Percentiles rank a stretch among this genome's conserved stretches.
These are phyloP conservation scores for Lipomyces kockii DNA, from an alignment of 805 yeast genomes.

Conservation along the genomic window DNA sequence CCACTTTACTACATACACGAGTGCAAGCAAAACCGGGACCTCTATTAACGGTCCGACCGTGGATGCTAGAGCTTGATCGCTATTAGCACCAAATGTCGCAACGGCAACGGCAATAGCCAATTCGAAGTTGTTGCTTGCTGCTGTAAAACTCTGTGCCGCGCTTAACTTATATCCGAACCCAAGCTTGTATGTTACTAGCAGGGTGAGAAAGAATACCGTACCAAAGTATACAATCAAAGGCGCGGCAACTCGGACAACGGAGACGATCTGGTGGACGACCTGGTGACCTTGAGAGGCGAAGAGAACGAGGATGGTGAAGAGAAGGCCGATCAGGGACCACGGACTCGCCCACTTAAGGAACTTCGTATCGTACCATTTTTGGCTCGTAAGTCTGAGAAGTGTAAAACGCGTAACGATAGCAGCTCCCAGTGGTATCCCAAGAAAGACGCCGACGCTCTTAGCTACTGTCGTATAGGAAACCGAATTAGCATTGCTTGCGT, in stretches of 20 bases:
- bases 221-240: conserved; percentile 56
- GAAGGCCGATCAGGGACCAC: conserved; percentile 56
- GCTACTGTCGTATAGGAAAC: conserved; percentile 51
- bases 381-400: conserved; percentile 43
- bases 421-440: conserved; percentile 58
- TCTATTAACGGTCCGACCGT: conserved; percentile 63
- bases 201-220: conserved; percentile 53
- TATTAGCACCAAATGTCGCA: conserved; percentile 56
- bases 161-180: conserved; percentile 46
- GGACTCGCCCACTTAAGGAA: conserved; percentile 53
- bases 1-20: conserved; percentile 33
- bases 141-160: conserved; percentile 60
- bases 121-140: conserved; percentile 64
- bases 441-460: conserved; percentile 55
- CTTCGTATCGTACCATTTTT: conserved; percentile 43
- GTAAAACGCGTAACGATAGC: conserved; percentile 51
- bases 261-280: conserved; percentile 54
- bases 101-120: conserved; percentile 59
- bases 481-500: neutral
- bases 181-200: conserved; percentile 42
- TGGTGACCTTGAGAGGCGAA: conserved; percentile 57
- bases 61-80: conserved; percentile 59
- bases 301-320: conserved; percentile 56
- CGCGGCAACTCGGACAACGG: conserved; percentile 55
- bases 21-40: conserved; percentile 53